Conservation (phyloP, 2,329 filamentous ascomycete genomes). For the Penicillium sp. region DNA sequence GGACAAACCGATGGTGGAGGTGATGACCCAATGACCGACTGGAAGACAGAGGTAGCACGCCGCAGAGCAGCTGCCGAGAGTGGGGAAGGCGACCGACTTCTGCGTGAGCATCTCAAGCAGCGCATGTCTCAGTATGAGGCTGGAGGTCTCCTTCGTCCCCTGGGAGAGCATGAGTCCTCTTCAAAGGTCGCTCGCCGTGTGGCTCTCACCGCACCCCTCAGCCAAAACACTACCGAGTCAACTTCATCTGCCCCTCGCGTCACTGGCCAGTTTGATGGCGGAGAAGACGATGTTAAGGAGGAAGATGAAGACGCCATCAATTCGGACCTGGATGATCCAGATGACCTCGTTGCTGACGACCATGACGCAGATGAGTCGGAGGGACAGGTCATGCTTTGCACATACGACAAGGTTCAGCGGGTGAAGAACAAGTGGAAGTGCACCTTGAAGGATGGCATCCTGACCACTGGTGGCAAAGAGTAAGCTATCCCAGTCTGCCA, state of each 20-base stretch:
- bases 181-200: slow-evolving; percentile 41
- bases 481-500: slow-evolving; percentile 41
- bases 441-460: slow-evolving; percentile 90
- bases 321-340: slow-evolving; percentile 92
- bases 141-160: slow-evolving; percentile 46
- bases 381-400: slow-evolving; percentile 94
- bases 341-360: slow-evolving; percentile 79
- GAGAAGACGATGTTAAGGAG: slow-evolving; percentile 53
- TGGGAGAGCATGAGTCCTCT: slow-evolving; percentile 38
- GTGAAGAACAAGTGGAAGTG: slow-evolving; percentile 99
- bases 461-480: slow-evolving; percentile 91
- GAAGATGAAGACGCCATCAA: slow-evolving; percentile 96
- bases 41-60: slow-evolving; percentile 47
- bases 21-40: slow-evolving; percentile 52
- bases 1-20: slow-evolving; percentile 74
- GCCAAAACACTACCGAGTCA: slow-evolving; percentile 1
- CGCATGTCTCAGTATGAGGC: slow-evolving; percentile 45
- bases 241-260: slow-evolving; percentile 15
- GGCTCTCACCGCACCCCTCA: slow-evolving; percentile 19
- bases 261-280: slow-evolving; percentile 57
- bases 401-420: slow-evolving; percentile 97
- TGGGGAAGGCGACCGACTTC: slow-evolving; percentile 38
- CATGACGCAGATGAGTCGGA: slow-evolving; percentile 83
- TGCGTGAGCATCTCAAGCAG: slow-evolving; percentile 44
- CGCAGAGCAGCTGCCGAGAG: slow-evolving; percentile 42